These are phyloP conservation scores for Zoysia matrella DNA, from an alignment of 202 grass and related monocot genomes.

Conservation along the genomic window DNA sequence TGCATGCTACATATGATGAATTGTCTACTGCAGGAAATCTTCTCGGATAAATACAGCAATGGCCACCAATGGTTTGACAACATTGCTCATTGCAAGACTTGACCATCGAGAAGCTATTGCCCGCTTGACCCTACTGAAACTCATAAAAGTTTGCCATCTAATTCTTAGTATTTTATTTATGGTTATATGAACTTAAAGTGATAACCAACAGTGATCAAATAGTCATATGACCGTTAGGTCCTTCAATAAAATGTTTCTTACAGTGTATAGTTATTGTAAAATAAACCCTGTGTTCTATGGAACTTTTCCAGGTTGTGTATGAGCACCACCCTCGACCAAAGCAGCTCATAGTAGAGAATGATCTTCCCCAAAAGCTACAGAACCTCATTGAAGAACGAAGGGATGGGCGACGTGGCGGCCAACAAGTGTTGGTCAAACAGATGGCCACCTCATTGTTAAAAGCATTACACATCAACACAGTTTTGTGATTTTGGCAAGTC, in stretches of 20 bases:
- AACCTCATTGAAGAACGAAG: constrained; percentile 47
- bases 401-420: constrained; percentile 74
- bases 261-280: neutral
- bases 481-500: constrained; percentile 59
- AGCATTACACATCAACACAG: constrained; percentile 95
- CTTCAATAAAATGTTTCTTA: constrained; percentile 21
- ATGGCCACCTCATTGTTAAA: constrained; percentile 97
- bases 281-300: constrained; percentile 1
- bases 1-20: constrained; percentile 18
- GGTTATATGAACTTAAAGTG: neutral
- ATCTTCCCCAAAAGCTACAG: constrained; percentile 93
- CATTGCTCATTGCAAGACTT: constrained; percentile 88
- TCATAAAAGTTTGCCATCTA: constrained; percentile 79
- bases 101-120: constrained; percentile 38
- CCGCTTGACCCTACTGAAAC: constrained; percentile 92
- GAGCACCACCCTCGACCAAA: constrained; percentile 98
- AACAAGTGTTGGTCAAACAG: constrained; percentile 97
- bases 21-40: constrained; percentile 79
- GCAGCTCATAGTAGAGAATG: constrained; percentile 98
- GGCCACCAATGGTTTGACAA: constrained; percentile 93
- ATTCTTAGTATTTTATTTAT: neutral
- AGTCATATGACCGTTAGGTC: neutral
- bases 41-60: constrained; percentile 91
- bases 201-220: neutral
- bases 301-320: constrained; percentile 81